phyloP scores from a whole-genome alignment of 352 stramenopile species.

The Peronospora belbahrii region DNA sequence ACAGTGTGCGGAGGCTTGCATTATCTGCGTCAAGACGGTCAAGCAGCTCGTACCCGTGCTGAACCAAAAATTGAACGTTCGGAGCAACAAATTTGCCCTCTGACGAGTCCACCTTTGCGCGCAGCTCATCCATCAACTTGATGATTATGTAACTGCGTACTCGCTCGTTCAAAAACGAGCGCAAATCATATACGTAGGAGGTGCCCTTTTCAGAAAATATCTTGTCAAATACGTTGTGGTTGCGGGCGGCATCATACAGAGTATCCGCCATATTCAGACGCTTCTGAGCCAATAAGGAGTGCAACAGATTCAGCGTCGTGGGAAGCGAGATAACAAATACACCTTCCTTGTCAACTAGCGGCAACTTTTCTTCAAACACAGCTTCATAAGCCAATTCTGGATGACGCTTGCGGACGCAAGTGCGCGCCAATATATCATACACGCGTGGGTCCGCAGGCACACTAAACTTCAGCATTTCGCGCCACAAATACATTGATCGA shows the following conservation, averaged over 20 bases:
- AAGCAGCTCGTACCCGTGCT: slow-evolving; percentile 68
- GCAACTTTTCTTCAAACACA: slow-evolving; percentile 56
- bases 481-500: slow-evolving; percentile 79
- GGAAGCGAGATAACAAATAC: slow-evolving; percentile 52
- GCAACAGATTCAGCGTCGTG: slow-evolving; percentile 57
- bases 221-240: slow-evolving; percentile 43
- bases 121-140: slow-evolving; percentile 50
- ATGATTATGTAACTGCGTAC: slow-evolving; percentile 59
- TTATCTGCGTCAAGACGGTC: slow-evolving; percentile 74
- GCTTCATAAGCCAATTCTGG: slow-evolving; percentile 68
- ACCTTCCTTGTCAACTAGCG: slow-evolving; percentile 41
- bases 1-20: slow-evolving; percentile 51
- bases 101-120: slow-evolving; percentile 32
- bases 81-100: slow-evolving; percentile 32
- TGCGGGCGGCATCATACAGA: slow-evolving; percentile 45
- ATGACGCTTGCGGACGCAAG: slow-evolving; percentile 78
- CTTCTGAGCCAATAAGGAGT: slow-evolving; percentile 63
- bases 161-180: slow-evolving; percentile 42
- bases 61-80: slow-evolving; percentile 62
- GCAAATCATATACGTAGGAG: slow-evolving; percentile 58
- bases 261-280: slow-evolving; percentile 57
- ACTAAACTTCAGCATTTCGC: slow-evolving; percentile 71
- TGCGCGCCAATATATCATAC: slow-evolving; percentile 76
- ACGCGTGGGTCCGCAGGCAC: slow-evolving; percentile 60
- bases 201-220: slow-evolving; percentile 40